Evolutionary conservation across 441 rosid species (phyloP), one percentile per base, ranked within the genome.

Genomic region (Bocquillonia castaneifolia): DNA sequence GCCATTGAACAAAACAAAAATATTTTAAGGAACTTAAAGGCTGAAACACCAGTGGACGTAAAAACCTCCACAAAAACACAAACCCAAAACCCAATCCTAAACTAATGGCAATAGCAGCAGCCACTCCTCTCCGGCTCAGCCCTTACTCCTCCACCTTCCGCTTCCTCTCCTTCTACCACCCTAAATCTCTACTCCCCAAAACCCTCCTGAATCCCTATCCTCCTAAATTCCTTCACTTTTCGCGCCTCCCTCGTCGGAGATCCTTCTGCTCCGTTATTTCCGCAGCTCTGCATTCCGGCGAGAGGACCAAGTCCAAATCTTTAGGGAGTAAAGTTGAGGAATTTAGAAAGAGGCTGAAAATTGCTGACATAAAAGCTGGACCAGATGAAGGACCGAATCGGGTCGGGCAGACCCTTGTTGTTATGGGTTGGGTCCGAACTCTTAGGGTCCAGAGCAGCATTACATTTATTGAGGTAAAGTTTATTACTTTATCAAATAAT

Each of bases 401-500:
- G 15, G 79, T 93, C 12, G 95, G 95, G 44, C 79, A 83, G 76
- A 83, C 73, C 13, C 78, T 89, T 50, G 82, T 76, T 64, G 85
- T 88, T 10, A 69, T 72, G 87, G 99, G 97, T 23, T 93, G 97
- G 99, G 93, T 93, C 13, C 86, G 97, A 23, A 91, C 97, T 17
- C 84, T 93, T 60, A 84, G 99, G 15, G 92, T 69, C 69, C 99
- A 93, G 80, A 91, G 95, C 66, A 88, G 87, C 73, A 76, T 93
- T 64, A 85, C 96, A 2, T 93, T 93, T 65, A 70, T 93, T 8
- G 96, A 93, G 89, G 98, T 86, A 60, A 66, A 18, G 32, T 53
- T n/a, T 23, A 31, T 17, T 3, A 23, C 22, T 60, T 22, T 42
- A 3, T 14, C 6, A 32, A 14, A n/a, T 5, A 13, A 2, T 42